Base-by-base conservation (phyloP, 1,139 yeast species). In the Hansenula lynferdii region DNA sequence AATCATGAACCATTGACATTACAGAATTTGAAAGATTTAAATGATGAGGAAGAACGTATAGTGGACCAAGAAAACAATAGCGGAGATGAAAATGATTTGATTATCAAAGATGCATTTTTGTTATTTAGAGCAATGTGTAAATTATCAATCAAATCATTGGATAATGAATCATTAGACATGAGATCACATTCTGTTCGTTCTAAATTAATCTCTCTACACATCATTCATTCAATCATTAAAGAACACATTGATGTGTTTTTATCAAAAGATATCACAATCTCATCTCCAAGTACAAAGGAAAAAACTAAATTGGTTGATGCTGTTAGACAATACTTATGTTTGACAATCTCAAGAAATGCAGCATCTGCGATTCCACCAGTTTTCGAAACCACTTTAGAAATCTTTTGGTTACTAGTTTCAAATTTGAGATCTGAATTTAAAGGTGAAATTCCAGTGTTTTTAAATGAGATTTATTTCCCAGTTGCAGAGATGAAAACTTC, bases 121-220 rank as follows among this genome's bases (percentile, higher is more conserved):
- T 77, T 94, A 6, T 89, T 92, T 60, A 75, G 99, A 56, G 90
- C 97, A 1, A 85, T 94, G 90, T 86, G 97, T 59, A 87, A 87
- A 57, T 72, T 94, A 18, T 85, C 97, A 2, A 86, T 86, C 36
- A 92, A 92, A 58, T 74, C 82, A 23, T 62, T 80, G 42, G 97
- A 87, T 42, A 71, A 80, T 22, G 89, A 84, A 34, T 65, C 73
- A 11, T 63, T 84, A 38, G 97, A 92, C 58, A 80, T 86, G 84
- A 77, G 87, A 56, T 84, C 96, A 3, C 97, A 89, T 56, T 83
- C 92, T 3, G 90, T 92, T 47, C 77, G 98, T 51, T 87, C 97
- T 1, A 94, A 94, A 59, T 67, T 94, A 44, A 69, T 94, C 30
- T 86, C 97, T 1, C 70, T 94, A 50, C 96, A 90, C 56, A 77